These are phyloP conservation scores for Suillus discolor DNA, from an alignment of 768 basidiomycete genomes.

Conservation along the genomic window DNA sequence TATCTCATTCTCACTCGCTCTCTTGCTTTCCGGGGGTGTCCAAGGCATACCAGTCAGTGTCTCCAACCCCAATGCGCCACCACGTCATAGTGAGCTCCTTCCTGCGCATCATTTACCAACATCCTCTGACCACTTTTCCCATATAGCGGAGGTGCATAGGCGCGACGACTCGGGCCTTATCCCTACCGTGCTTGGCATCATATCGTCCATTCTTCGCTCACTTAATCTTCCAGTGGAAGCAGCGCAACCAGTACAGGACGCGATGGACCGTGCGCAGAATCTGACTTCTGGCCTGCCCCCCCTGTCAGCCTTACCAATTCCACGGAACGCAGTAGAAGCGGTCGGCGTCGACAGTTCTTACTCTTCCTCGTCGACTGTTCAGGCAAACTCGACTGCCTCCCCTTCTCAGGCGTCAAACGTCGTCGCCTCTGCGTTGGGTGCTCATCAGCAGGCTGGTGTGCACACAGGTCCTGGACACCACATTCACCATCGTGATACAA, in stretches of 20 bases:
- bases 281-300: not conserved
- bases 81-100: not conserved
- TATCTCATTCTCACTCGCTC: constrained; percentile 21
- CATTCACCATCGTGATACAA: not conserved
- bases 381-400: not conserved
- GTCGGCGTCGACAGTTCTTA: not conserved
- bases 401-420: not conserved
- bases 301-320: not conserved
- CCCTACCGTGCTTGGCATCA: fast-evolving
- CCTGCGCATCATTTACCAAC: not conserved
- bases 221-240: not conserved
- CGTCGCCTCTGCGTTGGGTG: not conserved
- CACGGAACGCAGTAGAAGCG: not conserved
- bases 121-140: not conserved
- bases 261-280: not conserved
- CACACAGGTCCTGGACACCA: not conserved
- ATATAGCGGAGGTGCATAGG: constrained; percentile 1
- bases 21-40: constrained; percentile 18
- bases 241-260: not conserved
- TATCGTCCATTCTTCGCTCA: not conserved
- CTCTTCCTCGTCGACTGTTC: not conserved
- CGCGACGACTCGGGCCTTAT: not conserved
- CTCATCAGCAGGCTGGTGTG: not conserved
- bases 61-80: not conserved
- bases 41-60: constrained; percentile 19